Base-by-base conservation (phyloP, 495 filamentous ascomycete species). In the Aspergillus mulundensis region DNA sequence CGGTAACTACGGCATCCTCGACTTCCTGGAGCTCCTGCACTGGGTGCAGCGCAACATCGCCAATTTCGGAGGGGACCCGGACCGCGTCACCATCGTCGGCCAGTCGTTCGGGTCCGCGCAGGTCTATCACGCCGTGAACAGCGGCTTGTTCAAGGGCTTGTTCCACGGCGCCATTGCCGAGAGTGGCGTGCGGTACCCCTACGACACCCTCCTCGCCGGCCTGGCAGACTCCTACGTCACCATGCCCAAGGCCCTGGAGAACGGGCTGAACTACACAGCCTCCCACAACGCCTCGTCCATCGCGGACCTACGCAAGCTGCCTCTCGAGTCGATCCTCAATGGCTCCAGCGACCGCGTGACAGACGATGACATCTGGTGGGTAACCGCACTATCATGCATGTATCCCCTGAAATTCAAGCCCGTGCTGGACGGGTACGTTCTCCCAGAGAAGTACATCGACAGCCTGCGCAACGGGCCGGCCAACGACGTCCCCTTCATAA, bases 31-130 rank as follows among this genome's bases (percentile, higher is more conserved):
- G 5, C 61, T 59, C 21, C 70, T 84, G 12, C 71, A 83, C 64
- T 85, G 80, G 75, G 76, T 82, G 12, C 70, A 76, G 30, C 72
- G 75, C 51, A 79, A 80, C 56, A 80, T 80, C 63, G 68, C 63
- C 19, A 49, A 73, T 7, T 89, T 89, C 44, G 86, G 84, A 50
- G 85, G 85, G 41, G 84, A 89, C 61, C 79, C 76, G 11, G 59
- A 70, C 20, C 66, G 69, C 7, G 70, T 81, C 16, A 74, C 71
- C 4, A 65, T 78, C 25, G 75, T 68, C 53, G 77, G 77, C 1
- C 67, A 78, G 52, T 71, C 69, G 14, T 68, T 65, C 15, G 67
- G 65, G 11, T 68, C 69, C 32, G 77, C 77, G 7, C 74, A 77
- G 19, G 76, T 81, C 24, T 65, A 70, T 39, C 68, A 68, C 49